Evolutionary conservation across 495 filamentous ascomycete species (phyloP).

Genomic region (Oidiodendron maius): DNA sequence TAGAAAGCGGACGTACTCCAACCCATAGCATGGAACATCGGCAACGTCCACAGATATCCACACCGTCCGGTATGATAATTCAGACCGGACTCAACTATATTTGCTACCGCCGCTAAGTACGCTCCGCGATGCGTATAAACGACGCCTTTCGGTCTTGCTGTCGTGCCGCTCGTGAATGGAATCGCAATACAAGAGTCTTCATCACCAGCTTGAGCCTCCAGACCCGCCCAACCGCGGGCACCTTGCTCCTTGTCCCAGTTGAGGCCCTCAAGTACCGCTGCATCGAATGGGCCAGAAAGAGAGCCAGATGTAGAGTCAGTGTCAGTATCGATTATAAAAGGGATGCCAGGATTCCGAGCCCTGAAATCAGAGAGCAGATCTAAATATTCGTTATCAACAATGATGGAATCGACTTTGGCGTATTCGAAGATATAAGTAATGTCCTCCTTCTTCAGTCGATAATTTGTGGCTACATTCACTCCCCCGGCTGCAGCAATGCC

Average conservation of each 20-base stretch:
- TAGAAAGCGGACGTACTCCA: slow-evolving; percentile 44
- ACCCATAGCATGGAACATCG: slow-evolving; percentile 95
- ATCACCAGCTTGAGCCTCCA: slow-evolving; percentile 58
- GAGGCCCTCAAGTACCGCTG: slow-evolving; percentile 76
- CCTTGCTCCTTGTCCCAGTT: slow-evolving; percentile 57
- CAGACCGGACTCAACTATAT: slow-evolving; percentile 82
- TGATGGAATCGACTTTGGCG: slow-evolving; percentile 76
- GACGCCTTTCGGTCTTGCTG: slow-evolving; percentile 87
- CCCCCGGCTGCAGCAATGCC: slow-evolving; percentile 81
- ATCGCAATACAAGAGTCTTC: slow-evolving; percentile 82
- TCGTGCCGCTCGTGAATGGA: slow-evolving; percentile 91
- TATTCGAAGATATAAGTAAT: slow-evolving; percentile 86
- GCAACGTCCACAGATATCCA: slow-evolving; percentile 86
- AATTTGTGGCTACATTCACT: slow-evolving; percentile 82
- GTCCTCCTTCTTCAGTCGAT: slow-evolving; percentile 81
- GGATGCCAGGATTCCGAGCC: slow-evolving; percentile 49
- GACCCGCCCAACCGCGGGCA: slow-evolving; percentile 66
- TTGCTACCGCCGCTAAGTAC: slow-evolving; percentile 79
- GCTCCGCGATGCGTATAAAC: slow-evolving; percentile 83
- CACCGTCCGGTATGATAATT: slow-evolving; percentile 63
- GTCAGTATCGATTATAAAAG: slow-evolving; percentile 78
- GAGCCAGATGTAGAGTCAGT: slow-evolving; percentile 60
- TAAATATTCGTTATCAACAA: slow-evolving; percentile 76
- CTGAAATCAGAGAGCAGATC: slow-evolving; percentile 61
- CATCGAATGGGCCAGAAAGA: slow-evolving; percentile 65